A percentile compares a stretch with the other conserved stretches of the same genome.
phyloP scores from a whole-genome alignment of 257 asterid genomes.

The Solanum chmielewskii region DNA sequence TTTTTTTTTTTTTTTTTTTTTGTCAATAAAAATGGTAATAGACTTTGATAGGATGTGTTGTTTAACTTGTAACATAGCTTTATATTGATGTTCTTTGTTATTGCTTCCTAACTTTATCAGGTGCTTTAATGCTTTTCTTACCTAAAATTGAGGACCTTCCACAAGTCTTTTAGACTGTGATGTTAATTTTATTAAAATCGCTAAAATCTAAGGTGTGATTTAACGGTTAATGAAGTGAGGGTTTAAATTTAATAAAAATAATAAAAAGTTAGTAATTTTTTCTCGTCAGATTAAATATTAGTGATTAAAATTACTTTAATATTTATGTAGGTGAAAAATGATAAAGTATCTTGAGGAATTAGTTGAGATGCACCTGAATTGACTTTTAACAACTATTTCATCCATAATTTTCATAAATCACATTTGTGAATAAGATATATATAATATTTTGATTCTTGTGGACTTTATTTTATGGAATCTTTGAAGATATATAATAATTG shows the following conservation, averaged over 20 bases:
- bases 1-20: neutral
- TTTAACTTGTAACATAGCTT: neutral
- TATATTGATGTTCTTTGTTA: neutral
- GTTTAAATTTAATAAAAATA: neutral
- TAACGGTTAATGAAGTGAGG: neutral
- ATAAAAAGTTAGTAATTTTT: neutral
- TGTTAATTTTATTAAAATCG: neutral
- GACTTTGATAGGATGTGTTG: slow-evolving; percentile 4
- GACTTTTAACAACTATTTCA: neutral
- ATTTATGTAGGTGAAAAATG: accelerated
- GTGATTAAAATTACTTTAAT: neutral
- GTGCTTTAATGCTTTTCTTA: slow-evolving; percentile 1
- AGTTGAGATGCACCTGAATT: neutral
- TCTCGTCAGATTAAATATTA: too few species aligned
- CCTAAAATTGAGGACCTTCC: slow-evolving; percentile 22
- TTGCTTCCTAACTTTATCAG: neutral
- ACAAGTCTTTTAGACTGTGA: neutral
- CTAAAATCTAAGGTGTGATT: neutral
- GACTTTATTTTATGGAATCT: slow-evolving; percentile 4
- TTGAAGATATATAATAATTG: neutral
- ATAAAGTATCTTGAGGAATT: neutral
- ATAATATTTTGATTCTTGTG: neutral
- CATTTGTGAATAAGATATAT: neutral
- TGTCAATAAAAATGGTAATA: neutral
- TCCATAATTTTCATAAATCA: neutral